Percentiles rank a stretch among this genome's conserved stretches.
phyloP scores from a whole-genome alignment of 768 basidiomycete species.

The Mycena indigotica region DNA sequence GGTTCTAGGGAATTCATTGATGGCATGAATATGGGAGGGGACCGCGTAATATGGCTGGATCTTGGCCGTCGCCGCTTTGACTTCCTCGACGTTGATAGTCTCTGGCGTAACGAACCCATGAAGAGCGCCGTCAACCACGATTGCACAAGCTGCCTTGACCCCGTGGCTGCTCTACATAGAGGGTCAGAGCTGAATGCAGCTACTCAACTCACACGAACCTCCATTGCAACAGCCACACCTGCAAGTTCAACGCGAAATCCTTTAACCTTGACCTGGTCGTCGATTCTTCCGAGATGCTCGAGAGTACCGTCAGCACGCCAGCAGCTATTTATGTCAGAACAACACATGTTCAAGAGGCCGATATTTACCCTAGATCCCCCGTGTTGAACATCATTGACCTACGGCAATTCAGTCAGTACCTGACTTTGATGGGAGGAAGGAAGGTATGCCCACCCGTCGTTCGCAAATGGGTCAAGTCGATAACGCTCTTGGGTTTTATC shows the following conservation, averaged over 20 bases:
- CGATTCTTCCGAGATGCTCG: slow-evolving; percentile 60
- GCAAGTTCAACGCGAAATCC: slow-evolving; percentile 68
- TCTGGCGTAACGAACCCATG: slow-evolving; percentile 58
- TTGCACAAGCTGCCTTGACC: slow-evolving; percentile 49
- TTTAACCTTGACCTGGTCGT: slow-evolving; percentile 69
- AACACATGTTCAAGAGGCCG: background rate
- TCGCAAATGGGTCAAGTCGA: slow-evolving; percentile 50
- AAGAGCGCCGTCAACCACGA: slow-evolving; percentile 53
- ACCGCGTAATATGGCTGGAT: slow-evolving; percentile 64
- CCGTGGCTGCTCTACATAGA: slow-evolving; percentile 39
- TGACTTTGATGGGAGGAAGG: background rate
- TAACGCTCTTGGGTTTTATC: slow-evolving; percentile 58
- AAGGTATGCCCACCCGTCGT: slow-evolving; percentile 42
- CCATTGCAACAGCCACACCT: slow-evolving; percentile 62
- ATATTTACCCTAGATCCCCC: slow-evolving; percentile 52
- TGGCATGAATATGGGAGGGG: slow-evolving; percentile 45
- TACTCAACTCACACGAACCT: slow-evolving; percentile 36
- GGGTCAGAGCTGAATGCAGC: background rate
- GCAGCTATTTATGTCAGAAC: slow-evolving; percentile 32
- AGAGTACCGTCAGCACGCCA: slow-evolving; percentile 56
- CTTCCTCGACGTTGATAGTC: slow-evolving; percentile 37
- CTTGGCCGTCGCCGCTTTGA: slow-evolving; percentile 47
- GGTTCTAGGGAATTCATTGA: slow-evolving; percentile 56
- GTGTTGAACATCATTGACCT: slow-evolving; percentile 64
- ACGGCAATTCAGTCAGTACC: slow-evolving; percentile 2